Evolutionary conservation across 2,329 filamentous ascomycete species (phyloP), one percentile per base, ranked within the genome.

Genomic region (Epicoccum nigrum): DNA sequence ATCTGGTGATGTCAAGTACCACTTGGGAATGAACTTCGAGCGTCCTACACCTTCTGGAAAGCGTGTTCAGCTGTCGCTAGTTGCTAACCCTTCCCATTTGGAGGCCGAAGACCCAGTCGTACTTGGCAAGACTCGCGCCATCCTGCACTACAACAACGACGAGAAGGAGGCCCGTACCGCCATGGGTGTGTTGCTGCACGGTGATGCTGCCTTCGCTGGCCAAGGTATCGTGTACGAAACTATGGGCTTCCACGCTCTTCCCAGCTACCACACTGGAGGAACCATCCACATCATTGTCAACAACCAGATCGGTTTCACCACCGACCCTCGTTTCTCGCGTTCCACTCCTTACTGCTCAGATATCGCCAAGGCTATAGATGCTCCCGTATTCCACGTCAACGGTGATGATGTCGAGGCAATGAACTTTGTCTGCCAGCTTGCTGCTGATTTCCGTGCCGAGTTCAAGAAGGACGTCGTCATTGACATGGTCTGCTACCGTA

Each of bases 251-350:
- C 89, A 96, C 79, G 89, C 91, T 44, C 86, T 99, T 30, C 94
- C 94, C 23, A 90, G 89, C 63, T 99, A 97, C 80, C 96, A 95
- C 40, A 97, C 94, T 45, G 94, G 94, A 67, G 94, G 94, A 71
- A 99, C 94, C 51, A 90, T 99, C 67, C 94, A 99, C 78, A 83
- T 99, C 61, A 87, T 99, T 53, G 93, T 97, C 65, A 99, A 99
- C 86, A 99, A 99, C 84, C 94, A 99, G 83, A 99, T 99, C 74
- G 94, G 94, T 76, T 99, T 99, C 83, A 99, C 94, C 45, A 99
- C 94, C 17, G 94, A 99, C 72, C 94, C 94, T 63, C 91, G 94
- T 71, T 99, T 96, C 76, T 88, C 94, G 65, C 92, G 94, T 66
- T 99, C 94, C 16, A 99, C 94, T 41, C 90, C 94, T 35, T 99